phyloP scores from a whole-genome alignment of 257 asterid species.

The Galeopsis tetrahit region DNA sequence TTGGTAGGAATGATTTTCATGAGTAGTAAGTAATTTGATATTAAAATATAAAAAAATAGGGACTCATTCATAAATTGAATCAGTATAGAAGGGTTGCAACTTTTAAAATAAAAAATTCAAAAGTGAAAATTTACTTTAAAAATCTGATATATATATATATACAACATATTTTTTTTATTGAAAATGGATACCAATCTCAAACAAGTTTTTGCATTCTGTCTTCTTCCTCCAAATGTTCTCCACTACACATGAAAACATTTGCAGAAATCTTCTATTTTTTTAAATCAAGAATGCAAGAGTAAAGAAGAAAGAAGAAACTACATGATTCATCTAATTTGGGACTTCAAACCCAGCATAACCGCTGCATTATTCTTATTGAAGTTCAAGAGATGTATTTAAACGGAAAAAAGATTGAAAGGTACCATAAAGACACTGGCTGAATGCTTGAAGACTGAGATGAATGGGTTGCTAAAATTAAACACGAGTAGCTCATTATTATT shows the following conservation, averaged over 20 bases:
- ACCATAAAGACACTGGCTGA: background rate
- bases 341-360: background rate
- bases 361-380: background rate
- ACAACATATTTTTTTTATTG: too few species aligned
- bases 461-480: background rate
- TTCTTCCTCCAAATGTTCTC: background rate
- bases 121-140: too few species aligned
- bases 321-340: background rate
- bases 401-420: background rate
- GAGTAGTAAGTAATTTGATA: too few species aligned
- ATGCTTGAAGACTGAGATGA: background rate
- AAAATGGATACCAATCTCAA: too few species aligned
- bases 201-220: background rate
- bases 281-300: background rate
- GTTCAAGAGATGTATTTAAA: background rate
- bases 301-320: background rate
- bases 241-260: background rate
- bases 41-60: too few species aligned
- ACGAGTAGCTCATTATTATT: background rate
- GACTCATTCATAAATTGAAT: too few species aligned
- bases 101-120: too few species aligned
- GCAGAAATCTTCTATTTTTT: background rate
- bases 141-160: too few species aligned
- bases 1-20: too few species aligned
- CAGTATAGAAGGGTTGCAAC: too few species aligned